Percentiles rank a stretch among this genome's conserved stretches.
Evolutionary conservation across 208 protist species (phyloP).

Genomic region (Eutreptiella sp.): DNA sequence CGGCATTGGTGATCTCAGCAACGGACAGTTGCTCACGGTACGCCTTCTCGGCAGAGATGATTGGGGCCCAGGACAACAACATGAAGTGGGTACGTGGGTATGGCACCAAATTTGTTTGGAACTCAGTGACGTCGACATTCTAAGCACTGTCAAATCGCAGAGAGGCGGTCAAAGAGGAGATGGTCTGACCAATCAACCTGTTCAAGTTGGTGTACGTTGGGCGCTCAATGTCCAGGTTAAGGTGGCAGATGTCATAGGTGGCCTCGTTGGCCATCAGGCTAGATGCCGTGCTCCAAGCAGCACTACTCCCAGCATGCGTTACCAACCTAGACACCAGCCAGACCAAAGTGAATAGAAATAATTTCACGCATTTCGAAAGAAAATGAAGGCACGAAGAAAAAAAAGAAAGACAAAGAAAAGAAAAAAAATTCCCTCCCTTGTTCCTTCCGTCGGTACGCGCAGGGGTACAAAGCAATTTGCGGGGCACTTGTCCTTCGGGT

Average conservation of each 20-base stretch:
- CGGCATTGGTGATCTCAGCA: conserved; percentile 71
- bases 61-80: conserved; percentile 72
- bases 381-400: no score
- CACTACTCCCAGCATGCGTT: conserved; percentile 87
- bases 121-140: conserved; percentile 90
- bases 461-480: no score
- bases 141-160: conserved; percentile 85
- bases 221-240: conserved; percentile 72
- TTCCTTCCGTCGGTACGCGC: no score
- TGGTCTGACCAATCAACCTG: conserved; percentile 80
- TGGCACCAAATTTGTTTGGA: conserved; percentile 93
- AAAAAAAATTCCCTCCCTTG: no score
- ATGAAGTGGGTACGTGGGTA: conserved; percentile 92
- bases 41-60: conserved; percentile 72
- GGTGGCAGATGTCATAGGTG: conserved; percentile 86
- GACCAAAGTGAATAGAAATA: conserved; percentile 70
- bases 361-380: conserved; percentile 74
- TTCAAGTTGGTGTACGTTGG: conserved; percentile 90
- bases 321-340: conserved; percentile 80
- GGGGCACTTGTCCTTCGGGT: no score
- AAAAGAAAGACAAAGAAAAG: no score
- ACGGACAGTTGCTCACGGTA: conserved; percentile 80
- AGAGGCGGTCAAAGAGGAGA: conserved; percentile 83
- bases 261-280: conserved; percentile 93
- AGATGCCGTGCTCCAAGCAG: conserved; percentile 62